These are phyloP conservation scores for Tausonia pullulans DNA, from an alignment of 1,284 basidiomycete species.

Conservation along the genomic window DNA sequence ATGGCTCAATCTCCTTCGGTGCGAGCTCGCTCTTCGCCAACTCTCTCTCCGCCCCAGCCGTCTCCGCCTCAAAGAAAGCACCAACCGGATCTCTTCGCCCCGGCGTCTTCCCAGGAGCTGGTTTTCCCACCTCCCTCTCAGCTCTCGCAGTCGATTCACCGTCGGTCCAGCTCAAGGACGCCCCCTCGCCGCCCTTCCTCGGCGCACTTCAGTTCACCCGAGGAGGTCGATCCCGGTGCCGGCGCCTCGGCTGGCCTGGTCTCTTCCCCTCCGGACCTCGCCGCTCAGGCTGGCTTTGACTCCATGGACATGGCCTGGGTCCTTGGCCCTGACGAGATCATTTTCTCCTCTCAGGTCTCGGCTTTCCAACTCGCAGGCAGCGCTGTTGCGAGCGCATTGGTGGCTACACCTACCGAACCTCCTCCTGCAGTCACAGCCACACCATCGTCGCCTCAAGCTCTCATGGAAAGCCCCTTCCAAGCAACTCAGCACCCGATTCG, in stretches of 20 bases:
- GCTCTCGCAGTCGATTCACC: too few species aligned
- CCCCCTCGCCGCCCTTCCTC: too few species aligned
- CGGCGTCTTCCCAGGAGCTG: too few species aligned
- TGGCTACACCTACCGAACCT: not conserved
- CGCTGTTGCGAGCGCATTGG: not conserved
- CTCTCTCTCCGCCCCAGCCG: too few species aligned
- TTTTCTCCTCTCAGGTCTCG: not conserved
- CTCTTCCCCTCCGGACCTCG: constrained; percentile 10
- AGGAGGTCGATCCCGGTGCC: not conserved
- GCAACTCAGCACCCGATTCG: not conserved
- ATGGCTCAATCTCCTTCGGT: too few species aligned
- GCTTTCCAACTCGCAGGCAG: not conserved
- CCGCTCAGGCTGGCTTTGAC: constrained; percentile 29
- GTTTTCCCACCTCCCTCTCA: too few species aligned
- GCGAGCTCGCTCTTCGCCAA: too few species aligned
- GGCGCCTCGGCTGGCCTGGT: not conserved
- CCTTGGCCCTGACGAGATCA: not conserved
- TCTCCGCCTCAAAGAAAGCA: too few species aligned
- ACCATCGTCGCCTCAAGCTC: not conserved
- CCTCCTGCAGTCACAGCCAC: not conserved
- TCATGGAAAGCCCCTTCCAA: not conserved
- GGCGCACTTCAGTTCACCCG: not conserved
- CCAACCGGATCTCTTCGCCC: too few species aligned
- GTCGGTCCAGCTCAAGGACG: too few species aligned
- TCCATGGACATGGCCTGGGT: constrained; percentile 17